These are phyloP conservation scores for Alternaria angustiovoidea DNA, from an alignment of 2,329 filamentous ascomycete species.

Conservation along the genomic window DNA sequence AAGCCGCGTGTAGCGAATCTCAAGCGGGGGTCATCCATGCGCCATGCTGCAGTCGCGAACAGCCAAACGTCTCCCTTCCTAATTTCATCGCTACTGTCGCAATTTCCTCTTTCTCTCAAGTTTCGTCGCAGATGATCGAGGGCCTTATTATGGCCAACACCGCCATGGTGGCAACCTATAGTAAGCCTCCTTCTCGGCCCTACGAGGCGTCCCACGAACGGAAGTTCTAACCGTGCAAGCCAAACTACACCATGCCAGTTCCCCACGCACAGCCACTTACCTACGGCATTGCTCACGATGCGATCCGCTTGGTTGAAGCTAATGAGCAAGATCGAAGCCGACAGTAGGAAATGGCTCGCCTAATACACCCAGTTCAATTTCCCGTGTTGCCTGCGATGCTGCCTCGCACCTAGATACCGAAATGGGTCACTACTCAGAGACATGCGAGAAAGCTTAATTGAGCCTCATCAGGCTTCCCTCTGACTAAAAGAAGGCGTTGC, in stretches of 20 bases:
- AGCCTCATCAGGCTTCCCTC: constrained; percentile 24
- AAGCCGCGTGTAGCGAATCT: constrained; percentile 12
- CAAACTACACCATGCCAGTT: not conserved
- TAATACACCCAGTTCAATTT: constrained; percentile 9
- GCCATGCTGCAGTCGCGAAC: constrained; percentile 7
- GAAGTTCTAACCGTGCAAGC: constrained; percentile 2
- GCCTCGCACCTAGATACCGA: constrained; percentile 21
- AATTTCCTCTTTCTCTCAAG: not conserved
- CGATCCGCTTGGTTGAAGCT: constrained; percentile 4
- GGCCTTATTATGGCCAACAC: constrained; percentile 8
- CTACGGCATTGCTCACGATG: constrained; percentile 8
- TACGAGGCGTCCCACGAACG: constrained; percentile 14
- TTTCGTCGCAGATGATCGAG: constrained; percentile 4
- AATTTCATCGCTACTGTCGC: not conserved
- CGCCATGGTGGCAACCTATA: constrained; percentile 16
- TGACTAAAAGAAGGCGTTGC: constrained; percentile 10
- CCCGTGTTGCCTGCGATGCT: constrained; percentile 1
- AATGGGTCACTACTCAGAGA: constrained; percentile 15
- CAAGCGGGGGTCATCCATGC: not conserved
- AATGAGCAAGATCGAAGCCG: not conserved
- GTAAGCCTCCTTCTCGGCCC: constrained; percentile 16
- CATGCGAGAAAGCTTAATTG: constrained; percentile 23
- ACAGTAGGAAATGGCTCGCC: constrained; percentile 17
- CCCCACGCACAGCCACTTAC: constrained; percentile 16
- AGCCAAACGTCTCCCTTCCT: constrained; percentile 6